Evolutionary conservation across 1,284 basidiomycete species (phyloP), one percentile per base, ranked within the genome.

Genomic region (Leccinum fuscescens): DNA sequence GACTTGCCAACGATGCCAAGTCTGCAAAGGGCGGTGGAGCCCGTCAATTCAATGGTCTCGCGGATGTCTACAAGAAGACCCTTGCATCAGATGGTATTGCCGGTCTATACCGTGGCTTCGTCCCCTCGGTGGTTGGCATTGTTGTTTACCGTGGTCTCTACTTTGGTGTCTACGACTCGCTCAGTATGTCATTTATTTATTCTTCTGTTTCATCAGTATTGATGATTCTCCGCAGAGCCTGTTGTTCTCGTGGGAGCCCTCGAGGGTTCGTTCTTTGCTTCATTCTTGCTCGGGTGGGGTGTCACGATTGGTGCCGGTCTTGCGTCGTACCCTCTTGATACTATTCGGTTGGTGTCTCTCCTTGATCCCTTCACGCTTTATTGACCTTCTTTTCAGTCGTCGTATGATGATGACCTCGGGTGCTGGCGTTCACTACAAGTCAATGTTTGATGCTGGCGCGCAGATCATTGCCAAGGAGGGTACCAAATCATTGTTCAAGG

Each of bases 401-500:
- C 92, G 92, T 67, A 94, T 94, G 92, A 94, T 94, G 92, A 94
- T 94, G 92, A 94, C 92, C 44, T 94, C 92, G 29, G 92, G 91
- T 66, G 86, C 85, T 68, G 83, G 84, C 71, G 84, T 87, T 60
- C 90, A 94, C 84, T 94, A 94, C 86, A 93, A 93, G 83, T 91
- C 88, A 65, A 93, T 93, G 91, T 93, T 92, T 77, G 90, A 93
- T 69, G 89, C 90, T 73, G 89, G 84, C 55, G 83, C 89, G 20
- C 89, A 86, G 81, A 93, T 96, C 73, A 76, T 96, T 70, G 86
- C 88, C 74, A 94, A 94, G 85, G 95, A 97, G 82, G 95, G 95
- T 73, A 77, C 82, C 61, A 89, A 86, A 77, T 95, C 93, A 37
- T 84, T 96, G 72, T 94, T 94, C 88, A 94, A 93, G 86, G 93